These are phyloP conservation scores for Puccinia triticina DNA, from an alignment of 1,284 basidiomycete species.

Conservation along the genomic window DNA sequence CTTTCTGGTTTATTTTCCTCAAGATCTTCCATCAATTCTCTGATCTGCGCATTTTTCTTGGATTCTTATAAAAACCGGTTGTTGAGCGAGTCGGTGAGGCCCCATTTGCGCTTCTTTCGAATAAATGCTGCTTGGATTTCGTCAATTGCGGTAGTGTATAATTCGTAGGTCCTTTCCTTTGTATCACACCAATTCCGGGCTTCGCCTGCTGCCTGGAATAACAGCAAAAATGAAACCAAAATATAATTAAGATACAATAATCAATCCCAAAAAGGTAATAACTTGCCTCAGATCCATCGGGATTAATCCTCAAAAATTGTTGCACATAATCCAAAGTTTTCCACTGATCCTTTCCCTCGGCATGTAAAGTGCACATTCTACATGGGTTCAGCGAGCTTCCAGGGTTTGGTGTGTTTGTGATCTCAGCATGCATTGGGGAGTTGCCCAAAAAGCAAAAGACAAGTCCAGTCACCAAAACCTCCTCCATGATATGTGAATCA, in stretches of 20 bases:
- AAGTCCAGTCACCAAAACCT: no score
- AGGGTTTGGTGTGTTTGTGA: no score
- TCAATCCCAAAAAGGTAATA: background rate
- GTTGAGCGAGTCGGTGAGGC: no score
- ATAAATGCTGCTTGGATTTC: background rate
- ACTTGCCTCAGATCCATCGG: no score
- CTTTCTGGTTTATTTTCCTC: background rate
- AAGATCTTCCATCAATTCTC: no score
- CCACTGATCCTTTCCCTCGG: background rate
- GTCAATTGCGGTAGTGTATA: background rate
- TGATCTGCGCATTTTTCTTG: no score
- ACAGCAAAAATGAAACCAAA: background rate
- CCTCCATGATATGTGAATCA: no score
- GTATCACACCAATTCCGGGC: background rate
- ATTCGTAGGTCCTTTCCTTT: background rate
- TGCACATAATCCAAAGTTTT: background rate
- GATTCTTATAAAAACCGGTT: no score
- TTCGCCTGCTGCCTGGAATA: background rate
- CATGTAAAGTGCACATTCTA: background rate
- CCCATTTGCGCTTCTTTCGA: background rate
- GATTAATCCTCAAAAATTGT: background rate
- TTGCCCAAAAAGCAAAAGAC: no score
- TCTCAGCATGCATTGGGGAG: no score
- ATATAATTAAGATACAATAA: background rate
- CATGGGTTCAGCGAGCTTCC: slow-evolving; percentile 10